Evolutionary conservation across 2,329 filamentous ascomycete genomes (phyloP).

Genomic region (Diaporthe destruens): DNA sequence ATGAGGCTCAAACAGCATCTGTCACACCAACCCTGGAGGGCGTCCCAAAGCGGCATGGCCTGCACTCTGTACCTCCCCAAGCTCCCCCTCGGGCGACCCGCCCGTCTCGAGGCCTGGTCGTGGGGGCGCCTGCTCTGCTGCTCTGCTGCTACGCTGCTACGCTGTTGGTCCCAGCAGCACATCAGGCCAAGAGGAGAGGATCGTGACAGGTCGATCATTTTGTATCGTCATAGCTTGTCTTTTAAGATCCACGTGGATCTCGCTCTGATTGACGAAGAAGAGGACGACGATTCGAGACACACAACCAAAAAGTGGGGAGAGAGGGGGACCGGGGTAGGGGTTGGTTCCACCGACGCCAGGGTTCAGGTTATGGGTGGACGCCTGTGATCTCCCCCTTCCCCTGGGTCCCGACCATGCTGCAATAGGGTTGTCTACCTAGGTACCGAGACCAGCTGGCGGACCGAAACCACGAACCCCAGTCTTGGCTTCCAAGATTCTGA

Average conservation of each 20-base stretch:
- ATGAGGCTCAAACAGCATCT: conserved; percentile 41
- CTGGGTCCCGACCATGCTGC: not conserved
- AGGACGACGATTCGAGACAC: not conserved
- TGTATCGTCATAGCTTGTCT: not conserved
- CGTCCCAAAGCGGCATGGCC: conserved; percentile 13
- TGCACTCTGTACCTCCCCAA: not conserved
- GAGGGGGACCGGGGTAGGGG: not conserved
- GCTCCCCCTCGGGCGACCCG: conserved; percentile 1
- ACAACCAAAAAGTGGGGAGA: not conserved
- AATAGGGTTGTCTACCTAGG: not conserved
- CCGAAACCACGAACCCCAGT: not conserved
- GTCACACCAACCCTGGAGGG: conserved; percentile 13
- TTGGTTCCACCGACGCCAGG: not conserved
- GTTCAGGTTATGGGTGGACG: not conserved
- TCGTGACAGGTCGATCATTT: conserved; percentile 26
- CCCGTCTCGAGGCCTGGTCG: conserved; percentile 16
- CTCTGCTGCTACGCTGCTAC: not conserved
- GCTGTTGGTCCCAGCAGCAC: conserved; percentile 10
- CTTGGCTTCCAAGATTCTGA: not conserved
- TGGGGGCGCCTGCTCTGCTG: too few species aligned
- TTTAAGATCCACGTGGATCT: not conserved
- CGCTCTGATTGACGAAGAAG: not conserved
- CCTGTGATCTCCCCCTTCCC: not conserved
- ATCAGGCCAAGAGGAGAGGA: conserved; percentile 23
- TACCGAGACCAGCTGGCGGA: conserved; percentile 3